These are phyloP conservation scores for Fraxinus xanthoxyloides DNA, from an alignment of 305 asterid species.

Conservation along the genomic window DNA sequence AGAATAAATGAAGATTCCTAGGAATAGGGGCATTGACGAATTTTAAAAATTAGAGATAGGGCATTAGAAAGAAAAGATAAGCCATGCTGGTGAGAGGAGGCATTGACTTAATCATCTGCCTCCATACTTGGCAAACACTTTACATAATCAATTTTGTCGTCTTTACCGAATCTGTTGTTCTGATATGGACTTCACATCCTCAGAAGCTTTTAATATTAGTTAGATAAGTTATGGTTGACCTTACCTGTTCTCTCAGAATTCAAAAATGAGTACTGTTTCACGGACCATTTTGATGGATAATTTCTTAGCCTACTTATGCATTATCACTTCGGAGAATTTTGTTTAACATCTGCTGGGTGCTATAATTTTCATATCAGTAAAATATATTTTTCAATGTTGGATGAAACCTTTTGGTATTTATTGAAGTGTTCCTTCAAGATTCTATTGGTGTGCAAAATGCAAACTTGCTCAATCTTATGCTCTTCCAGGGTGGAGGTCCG, in stretches of 20 bases:
- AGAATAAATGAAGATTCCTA: background rate
- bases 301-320: background rate
- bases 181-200: background rate
- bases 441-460: slow-evolving; percentile 12
- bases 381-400: slow-evolving; percentile 1
- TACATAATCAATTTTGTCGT: background rate
- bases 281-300: background rate
- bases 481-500: slow-evolving; percentile 60
- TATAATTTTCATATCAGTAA: background rate
- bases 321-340: background rate
- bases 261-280: background rate
- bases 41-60: background rate
- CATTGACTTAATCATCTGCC: background rate
- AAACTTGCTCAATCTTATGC: slow-evolving; percentile 27
- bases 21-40: background rate
- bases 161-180: background rate
- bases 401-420: slow-evolving; percentile 5
- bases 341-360: background rate
- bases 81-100: background rate
- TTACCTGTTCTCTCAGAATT: background rate
- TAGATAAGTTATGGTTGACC: background rate
- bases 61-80: background rate
- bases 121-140: background rate
- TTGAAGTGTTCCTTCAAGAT: background rate
- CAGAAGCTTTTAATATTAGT: background rate